Evolutionary conservation across 202 grass and related monocot genomes (phyloP).

Genomic region (Carex arenaria): DNA sequence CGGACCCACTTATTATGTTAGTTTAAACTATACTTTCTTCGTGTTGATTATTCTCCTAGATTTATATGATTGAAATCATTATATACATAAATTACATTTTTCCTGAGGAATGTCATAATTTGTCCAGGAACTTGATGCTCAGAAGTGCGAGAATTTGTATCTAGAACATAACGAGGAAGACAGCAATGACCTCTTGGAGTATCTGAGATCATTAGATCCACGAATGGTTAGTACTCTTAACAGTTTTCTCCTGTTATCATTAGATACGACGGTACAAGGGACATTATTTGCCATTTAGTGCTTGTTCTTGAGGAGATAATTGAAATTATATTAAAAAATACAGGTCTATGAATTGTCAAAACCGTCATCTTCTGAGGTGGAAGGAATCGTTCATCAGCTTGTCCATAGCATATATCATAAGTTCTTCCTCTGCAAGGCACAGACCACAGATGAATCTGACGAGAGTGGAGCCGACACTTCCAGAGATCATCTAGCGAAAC

Average conservation of each 20-base stretch:
- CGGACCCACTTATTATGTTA: neutral
- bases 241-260: neutral
- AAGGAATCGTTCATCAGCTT: slow-evolving; percentile 35
- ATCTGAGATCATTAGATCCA: slow-evolving; percentile 35
- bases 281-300: neutral
- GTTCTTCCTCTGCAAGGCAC: neutral
- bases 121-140: slow-evolving; percentile 27
- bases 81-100: neutral
- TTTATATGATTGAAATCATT: neutral
- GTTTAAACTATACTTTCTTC: neutral
- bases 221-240: slow-evolving; percentile 11
- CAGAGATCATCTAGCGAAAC: slow-evolving; percentile 35
- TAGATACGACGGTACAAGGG: neutral
- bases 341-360: slow-evolving; percentile 35
- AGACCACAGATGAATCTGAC: neutral
- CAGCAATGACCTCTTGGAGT: slow-evolving; percentile 30
- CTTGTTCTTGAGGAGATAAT: neutral
- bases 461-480: slow-evolving; percentile 8
- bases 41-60: neutral
- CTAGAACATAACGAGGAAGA: slow-evolving; percentile 22
- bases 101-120: neutral
- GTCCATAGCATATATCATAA: slow-evolving; percentile 25
- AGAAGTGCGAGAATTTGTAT: slow-evolving; percentile 28
- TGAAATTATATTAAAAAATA: neutral
- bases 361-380: slow-evolving; percentile 33